Evolutionary conservation across 2,329 filamentous ascomycete species (phyloP).

Genomic region (Aspergillus quadrilineatus): DNA sequence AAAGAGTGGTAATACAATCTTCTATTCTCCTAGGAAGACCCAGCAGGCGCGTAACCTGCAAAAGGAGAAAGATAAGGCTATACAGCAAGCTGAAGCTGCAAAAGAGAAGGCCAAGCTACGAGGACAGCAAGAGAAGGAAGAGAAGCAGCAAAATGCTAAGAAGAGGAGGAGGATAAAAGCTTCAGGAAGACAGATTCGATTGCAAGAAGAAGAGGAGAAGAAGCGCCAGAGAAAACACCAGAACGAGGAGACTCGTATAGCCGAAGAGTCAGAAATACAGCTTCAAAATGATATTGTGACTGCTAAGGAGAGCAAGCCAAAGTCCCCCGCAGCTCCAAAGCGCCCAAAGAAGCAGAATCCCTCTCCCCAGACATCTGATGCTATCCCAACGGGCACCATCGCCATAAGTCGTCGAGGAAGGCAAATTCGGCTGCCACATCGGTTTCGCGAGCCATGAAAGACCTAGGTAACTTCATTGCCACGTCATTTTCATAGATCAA

Average conservation of each 20-base stretch:
- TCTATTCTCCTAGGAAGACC: conserved; percentile 9
- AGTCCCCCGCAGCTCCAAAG: not conserved
- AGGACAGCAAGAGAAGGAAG: conserved; percentile 6
- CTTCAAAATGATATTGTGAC: conserved; percentile 8
- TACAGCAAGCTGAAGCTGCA: not conserved
- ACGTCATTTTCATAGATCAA: not conserved
- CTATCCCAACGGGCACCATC: not conserved
- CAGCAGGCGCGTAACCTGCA: conserved; percentile 5
- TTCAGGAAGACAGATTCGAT: conserved; percentile 22
- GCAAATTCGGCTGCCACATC: not conserved
- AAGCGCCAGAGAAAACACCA: conserved; percentile 34
- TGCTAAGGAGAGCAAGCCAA: not conserved
- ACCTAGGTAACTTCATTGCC: not conserved
- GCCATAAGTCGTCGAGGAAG: not conserved
- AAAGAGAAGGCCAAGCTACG: not conserved
- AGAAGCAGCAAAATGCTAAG: conserved; percentile 5
- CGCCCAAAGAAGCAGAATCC: not conserved
- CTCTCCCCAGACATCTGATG: not conserved
- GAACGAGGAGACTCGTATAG: not conserved
- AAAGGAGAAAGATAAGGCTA: not conserved
- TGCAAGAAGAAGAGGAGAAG: conserved; percentile 43
- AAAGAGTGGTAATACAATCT: conserved; percentile 1
- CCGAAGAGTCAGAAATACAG: not conserved
- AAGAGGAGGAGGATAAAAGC: conserved; percentile 15
- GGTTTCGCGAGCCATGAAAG: not conserved